These are phyloP conservation scores for Colletotrichum spaethianum DNA, from an alignment of 2,329 filamentous ascomycete genomes.

Conservation along the genomic window DNA sequence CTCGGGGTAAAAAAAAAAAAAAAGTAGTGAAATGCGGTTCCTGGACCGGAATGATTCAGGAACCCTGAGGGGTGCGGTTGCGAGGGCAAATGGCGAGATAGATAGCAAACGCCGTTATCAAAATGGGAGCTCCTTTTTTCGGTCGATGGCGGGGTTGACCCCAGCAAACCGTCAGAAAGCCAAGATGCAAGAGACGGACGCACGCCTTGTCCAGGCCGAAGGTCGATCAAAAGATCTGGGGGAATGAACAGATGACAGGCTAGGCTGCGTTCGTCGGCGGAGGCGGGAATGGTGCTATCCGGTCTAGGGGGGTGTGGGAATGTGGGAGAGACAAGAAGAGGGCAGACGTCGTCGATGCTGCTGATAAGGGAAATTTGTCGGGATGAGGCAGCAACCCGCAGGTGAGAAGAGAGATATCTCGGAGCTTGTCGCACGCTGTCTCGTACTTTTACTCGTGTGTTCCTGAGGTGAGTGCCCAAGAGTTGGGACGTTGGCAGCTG, in stretches of 20 bases:
- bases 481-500: slow-evolving; percentile 35
- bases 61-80: slow-evolving; percentile 39
- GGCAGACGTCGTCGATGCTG: slow-evolving; percentile 10
- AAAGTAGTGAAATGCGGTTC: slow-evolving; percentile 28
- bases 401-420: slow-evolving; percentile 23
- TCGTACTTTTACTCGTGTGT: slow-evolving; percentile 25
- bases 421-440: slow-evolving; percentile 29
- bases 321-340: slow-evolving; percentile 8
- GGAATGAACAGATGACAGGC: slow-evolving; percentile 32
- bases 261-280: slow-evolving; percentile 39
- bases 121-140: slow-evolving; percentile 38
- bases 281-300: slow-evolving; percentile 30
- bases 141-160: slow-evolving; percentile 37
- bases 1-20: slow-evolving; percentile 15
- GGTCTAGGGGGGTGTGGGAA: slow-evolving; percentile 17
- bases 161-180: slow-evolving; percentile 31
- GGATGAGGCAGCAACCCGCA: slow-evolving; percentile 7
- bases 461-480: slow-evolving; percentile 37
- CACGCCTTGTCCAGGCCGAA: slow-evolving; percentile 22
- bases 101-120: slow-evolving; percentile 39
- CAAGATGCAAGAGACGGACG: slow-evolving; percentile 28
- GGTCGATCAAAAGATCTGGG: slow-evolving; percentile 41
- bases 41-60: slow-evolving; percentile 35
- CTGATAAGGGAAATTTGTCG: slow-evolving; percentile 36
- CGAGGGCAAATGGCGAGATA: slow-evolving; percentile 37